Conservation (phyloP, 2,329 filamentous ascomycete genomes). For the Aureobasidium uvarum region DNA sequence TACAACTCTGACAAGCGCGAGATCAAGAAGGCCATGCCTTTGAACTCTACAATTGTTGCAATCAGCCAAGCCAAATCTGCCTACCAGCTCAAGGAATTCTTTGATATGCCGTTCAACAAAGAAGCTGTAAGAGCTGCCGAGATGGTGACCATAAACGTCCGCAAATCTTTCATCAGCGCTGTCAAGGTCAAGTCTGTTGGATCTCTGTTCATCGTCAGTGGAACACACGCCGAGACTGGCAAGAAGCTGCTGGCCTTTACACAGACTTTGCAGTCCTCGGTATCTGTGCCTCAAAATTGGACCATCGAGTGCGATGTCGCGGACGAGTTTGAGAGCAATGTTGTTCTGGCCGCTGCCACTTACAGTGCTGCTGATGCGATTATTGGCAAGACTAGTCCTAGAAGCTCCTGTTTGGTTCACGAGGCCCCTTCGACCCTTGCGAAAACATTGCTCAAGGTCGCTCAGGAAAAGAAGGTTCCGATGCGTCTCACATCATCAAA, state of each 20-base stretch:
- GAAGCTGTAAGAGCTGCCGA: not conserved
- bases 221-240: not conserved
- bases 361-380: constrained; percentile 3
- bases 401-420: not conserved
- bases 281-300: not conserved
- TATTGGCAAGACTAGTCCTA: not conserved
- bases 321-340: constrained; percentile 6
- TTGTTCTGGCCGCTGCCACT: not conserved
- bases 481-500: constrained; percentile 4
- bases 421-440: not conserved
- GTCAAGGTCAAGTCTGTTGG: constrained; percentile 12
- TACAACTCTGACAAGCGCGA: constrained; percentile 20
- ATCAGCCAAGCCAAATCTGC: not conserved
- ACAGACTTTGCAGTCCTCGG: not conserved
- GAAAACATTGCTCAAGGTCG: not conserved
- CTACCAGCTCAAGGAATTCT: constrained; percentile 8
- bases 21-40: constrained; percentile 8
- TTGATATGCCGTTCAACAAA: constrained; percentile 4
- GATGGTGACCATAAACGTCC: constrained; percentile 7
- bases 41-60: not conserved
- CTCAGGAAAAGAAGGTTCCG: not conserved
- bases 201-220: not conserved
- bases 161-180: not conserved
- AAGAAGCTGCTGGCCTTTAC: constrained; percentile 9
- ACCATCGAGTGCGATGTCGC: not conserved